Conservation (phyloP, 2,329 filamentous ascomycete genomes). For the Ophiostoma piceae region DNA sequence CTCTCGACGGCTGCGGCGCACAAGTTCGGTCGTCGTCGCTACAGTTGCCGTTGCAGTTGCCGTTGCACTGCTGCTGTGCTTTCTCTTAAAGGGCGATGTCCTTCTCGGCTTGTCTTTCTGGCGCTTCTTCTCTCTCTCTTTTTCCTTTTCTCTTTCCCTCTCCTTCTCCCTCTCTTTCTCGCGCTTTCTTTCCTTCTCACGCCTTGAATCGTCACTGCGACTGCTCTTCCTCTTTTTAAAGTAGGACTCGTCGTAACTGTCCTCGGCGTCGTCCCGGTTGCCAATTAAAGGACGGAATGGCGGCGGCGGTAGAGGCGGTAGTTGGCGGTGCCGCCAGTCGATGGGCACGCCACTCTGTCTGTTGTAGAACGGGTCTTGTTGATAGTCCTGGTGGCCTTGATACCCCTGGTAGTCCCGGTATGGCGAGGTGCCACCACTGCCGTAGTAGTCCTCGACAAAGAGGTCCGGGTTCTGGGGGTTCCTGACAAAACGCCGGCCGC, state of each 20-base stretch:
- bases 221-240: constrained; percentile 13
- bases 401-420: neutral
- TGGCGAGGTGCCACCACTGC: constrained; percentile 14
- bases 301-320: constrained; percentile 24
- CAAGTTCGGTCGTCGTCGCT: constrained; percentile 7
- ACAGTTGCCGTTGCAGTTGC: neutral
- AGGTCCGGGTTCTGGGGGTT: constrained; percentile 14
- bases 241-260: constrained; percentile 7
- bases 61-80: neutral
- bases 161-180: constrained; percentile 15
- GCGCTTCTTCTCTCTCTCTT: neutral
- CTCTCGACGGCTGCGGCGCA: constrained; percentile 16
- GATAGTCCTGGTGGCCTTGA: neutral
- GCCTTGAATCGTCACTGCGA: constrained; percentile 14
- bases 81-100: constrained; percentile 6
- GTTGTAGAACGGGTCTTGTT: neutral
- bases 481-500: constrained; percentile 12
- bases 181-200: constrained; percentile 14
- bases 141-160: constrained; percentile 15
- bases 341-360: constrained; percentile 16
- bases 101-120: constrained; percentile 14
- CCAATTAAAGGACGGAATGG: constrained; percentile 18
- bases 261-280: constrained; percentile 19
- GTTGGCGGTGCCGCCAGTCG: constrained; percentile 25
- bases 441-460: constrained; percentile 23